Evolutionary conservation across 2,329 filamentous ascomycete species (phyloP), one percentile per base, ranked within the genome.

Genomic region (Colletotrichum higginsianum): DNA sequence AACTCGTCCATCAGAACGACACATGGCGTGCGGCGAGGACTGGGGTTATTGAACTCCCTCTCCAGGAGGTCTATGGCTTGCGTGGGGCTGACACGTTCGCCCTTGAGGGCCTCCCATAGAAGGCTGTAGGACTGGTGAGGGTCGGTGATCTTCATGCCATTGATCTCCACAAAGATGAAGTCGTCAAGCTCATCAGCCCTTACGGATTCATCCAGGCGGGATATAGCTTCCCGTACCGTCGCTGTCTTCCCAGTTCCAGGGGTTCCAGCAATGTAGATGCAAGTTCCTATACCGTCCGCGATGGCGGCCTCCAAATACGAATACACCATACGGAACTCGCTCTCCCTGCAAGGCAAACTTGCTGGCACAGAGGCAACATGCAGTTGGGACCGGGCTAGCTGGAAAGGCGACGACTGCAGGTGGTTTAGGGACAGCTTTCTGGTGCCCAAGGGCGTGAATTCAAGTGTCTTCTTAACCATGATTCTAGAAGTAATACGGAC

Each of bases 91-190:
- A 98, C 95, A 58, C 96, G 91, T 79, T 99, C 95, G 35, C 95
- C 95, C 79, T 96, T 96, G 72, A 99, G 86, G 0, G 96, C 96
- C 84, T 99, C 95, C 97, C 97, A 99, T 2, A 99, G 88, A 23
- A 99, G 84, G 2, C 94, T 93, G 82, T 99, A 99, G 0, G 96
- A 95, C 81, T 99, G 96, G 79, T 98, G 95, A 0, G 96, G 96
- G 80, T 99, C 96, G 0, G 96, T 97, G 76, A 99, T 95, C 84
- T 99, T 99, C 96, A 99, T 98, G 75, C 96, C 97, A 82, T 99
- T 99, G 84, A 99, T 98, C 82, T 99, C 96, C 73, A 99, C 95
- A 76, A 99, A 99, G 71, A 98, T 97, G 81, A 99, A 99, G 80
- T 98, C 96, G 78, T 99, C 96, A 52, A 99, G 88, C 81, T 98